Evolutionary conservation across 441 rosid species (phyloP).

Genomic region (Gossypium trilobum): DNA sequence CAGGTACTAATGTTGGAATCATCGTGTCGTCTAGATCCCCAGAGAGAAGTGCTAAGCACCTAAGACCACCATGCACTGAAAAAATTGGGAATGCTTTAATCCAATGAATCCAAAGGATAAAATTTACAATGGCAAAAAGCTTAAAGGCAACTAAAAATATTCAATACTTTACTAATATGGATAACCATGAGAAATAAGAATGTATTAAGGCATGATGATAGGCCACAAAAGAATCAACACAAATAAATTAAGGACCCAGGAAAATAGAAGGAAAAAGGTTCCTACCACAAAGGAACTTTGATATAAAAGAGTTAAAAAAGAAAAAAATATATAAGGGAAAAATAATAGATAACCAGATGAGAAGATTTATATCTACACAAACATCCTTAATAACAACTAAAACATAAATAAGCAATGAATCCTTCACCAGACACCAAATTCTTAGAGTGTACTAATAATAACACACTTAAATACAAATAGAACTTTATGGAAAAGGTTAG

Average conservation of each 20-base stretch:
- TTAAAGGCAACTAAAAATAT: not conserved
- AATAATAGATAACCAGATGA: not conserved
- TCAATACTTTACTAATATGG: not conserved
- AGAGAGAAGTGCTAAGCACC: slow-evolving; percentile 80
- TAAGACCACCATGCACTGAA: slow-evolving; percentile 79
- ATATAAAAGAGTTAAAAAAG: not conserved
- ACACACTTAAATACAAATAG: not conserved
- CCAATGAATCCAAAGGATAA: slow-evolving; percentile 5
- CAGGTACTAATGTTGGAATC: slow-evolving; percentile 68
- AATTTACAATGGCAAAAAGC: not conserved
- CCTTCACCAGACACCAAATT: not conserved
- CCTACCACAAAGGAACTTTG: not conserved
- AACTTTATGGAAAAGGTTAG: not conserved
- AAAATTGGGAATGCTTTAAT: slow-evolving; percentile 16
- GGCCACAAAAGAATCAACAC: not conserved
- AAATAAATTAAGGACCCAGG: not conserved
- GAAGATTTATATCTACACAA: not conserved
- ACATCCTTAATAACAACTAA: not conserved
- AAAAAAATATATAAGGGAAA: not conserved
- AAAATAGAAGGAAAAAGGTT: not conserved
- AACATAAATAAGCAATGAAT: not conserved
- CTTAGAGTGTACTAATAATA: not conserved
- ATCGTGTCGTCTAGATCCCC: slow-evolving; percentile 73
- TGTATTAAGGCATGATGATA: not conserved
- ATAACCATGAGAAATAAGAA: not conserved